Base-by-base conservation (phyloP, 2,329 filamentous ascomycete species). In the Aotearoamyces nothofagi region DNA sequence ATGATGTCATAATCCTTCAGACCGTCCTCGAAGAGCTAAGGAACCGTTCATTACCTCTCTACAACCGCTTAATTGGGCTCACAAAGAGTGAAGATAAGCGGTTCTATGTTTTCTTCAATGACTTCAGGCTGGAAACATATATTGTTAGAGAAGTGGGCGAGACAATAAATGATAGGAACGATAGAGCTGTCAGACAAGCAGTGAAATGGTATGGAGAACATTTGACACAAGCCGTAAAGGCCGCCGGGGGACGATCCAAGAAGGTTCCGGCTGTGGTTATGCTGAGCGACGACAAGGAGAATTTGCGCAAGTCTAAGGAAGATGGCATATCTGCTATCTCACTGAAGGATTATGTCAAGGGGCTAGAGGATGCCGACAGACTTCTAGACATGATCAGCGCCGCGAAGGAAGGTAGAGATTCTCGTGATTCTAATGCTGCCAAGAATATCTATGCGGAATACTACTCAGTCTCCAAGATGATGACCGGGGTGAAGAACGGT, bases 101-200 rank as follows among this genome's bases (percentile, higher is more conserved):
- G 31, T 96, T 93, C 51, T 94, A 96, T 48, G 82, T 98, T 29
- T 98, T 98, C 53, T 96, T 96, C 69, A 98, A 98, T 52, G 90
- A 98, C 45, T 98, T 98, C 49, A 71, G 87, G 29, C 62, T 86
- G 22, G 92, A 98, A 53, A 98, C 90, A 0, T 80, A 93, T 47
- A 70, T 94, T 26, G 58, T 67, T 15, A 68, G 90, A 36, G 67
- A 75, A 12, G 54, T 65, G 5, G 77, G 80, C 20, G 90, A 98
- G 58, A 78, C 71, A 3, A 90, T 98, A 55, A 98, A 98, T 50
- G 90, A 98, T 52, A 70, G 90, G 31, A 98, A 98, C 47, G 92
- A 98, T 52, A 74, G 86, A 36, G 84, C 90, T 24, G 82, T 98
- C 16, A 69, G 90, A 26, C 70, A 66, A 42, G 83, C 87, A 2